Conservation (phyloP, 176 grass and related monocot genomes). For the Zea mays region DNA sequence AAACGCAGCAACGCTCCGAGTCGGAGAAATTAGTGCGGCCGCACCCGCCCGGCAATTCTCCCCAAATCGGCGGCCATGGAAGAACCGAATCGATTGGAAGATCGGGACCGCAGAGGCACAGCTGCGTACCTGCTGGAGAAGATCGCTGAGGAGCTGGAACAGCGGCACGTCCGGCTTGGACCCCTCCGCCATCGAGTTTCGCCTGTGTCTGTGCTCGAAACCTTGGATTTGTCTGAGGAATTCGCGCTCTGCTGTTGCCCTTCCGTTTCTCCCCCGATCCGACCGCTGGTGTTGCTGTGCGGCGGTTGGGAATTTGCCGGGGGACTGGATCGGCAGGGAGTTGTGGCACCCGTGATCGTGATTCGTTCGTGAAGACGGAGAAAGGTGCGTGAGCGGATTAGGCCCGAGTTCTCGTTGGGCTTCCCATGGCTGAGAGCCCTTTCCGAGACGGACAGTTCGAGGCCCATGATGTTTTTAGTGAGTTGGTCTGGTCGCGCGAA, state of each 20-base stretch:
- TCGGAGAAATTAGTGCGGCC: background rate
- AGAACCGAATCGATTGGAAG: background rate
- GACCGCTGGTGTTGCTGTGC: background rate
- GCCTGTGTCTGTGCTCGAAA: background rate
- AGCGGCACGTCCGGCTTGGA: slow-evolving; percentile 70
- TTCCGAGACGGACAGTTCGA: background rate
- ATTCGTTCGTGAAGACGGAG: background rate
- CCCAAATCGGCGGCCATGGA: background rate
- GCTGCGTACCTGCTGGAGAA: slow-evolving; percentile 71
- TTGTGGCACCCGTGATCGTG: background rate
- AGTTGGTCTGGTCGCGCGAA: background rate
- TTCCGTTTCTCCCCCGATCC: background rate
- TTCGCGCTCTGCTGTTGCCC: background rate
- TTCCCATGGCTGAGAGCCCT: background rate
- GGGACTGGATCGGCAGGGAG: background rate
- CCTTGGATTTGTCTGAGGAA: background rate
- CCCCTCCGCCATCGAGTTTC: slow-evolving; percentile 65
- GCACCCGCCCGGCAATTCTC: background rate
- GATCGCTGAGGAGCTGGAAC: slow-evolving; percentile 78
- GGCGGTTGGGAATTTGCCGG: slow-evolving; percentile 13
- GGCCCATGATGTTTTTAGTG: background rate
- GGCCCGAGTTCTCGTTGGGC: background rate
- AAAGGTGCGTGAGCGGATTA: background rate
- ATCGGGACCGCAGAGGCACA: background rate
- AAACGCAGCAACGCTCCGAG: no score